A percentile compares a stretch with the other conserved stretches of the same genome.
Evolutionary conservation across 192 early-diverging fungal species (phyloP).

Genomic region (Coemansia sp.): DNA sequence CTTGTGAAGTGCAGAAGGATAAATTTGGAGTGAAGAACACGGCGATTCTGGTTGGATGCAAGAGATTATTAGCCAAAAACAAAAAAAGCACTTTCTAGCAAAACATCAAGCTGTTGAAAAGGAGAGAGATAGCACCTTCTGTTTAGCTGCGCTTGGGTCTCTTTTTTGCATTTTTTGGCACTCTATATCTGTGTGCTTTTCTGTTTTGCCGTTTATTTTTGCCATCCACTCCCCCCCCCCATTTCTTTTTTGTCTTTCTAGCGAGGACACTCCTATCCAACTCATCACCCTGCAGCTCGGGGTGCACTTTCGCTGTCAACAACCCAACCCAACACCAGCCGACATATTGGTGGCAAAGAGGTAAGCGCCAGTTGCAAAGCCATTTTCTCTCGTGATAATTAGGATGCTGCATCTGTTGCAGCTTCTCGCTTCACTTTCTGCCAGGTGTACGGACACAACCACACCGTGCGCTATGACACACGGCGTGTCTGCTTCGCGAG

Average conservation of each 20-base stretch:
- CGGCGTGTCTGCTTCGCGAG: background rate
- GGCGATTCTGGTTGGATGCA: background rate
- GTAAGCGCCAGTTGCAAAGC: background rate
- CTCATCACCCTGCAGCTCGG: background rate
- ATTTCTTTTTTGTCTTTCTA: background rate
- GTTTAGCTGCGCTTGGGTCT: background rate
- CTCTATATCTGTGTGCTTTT: background rate
- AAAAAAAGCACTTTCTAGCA: background rate
- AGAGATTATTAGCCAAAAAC: too few relatives aligned
- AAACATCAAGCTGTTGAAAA: background rate
- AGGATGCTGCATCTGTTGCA: background rate
- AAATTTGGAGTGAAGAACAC: background rate
- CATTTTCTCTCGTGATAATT: background rate
- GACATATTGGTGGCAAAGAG: background rate
- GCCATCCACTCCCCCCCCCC: background rate
- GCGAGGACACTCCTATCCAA: background rate
- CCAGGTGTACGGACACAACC: background rate
- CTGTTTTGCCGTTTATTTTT: constrained; percentile 12
- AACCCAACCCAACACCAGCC: background rate
- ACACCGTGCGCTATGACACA: constrained; percentile 3
- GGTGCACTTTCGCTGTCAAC: background rate
- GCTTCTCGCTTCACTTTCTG: background rate
- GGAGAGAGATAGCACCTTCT: background rate
- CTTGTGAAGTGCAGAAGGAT: background rate
- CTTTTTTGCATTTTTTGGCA: background rate